Percentiles rank a stretch among this genome's conserved stretches.
phyloP scores from a whole-genome alignment of 768 basidiomycete genomes.

The Termitomyces sp. region DNA sequence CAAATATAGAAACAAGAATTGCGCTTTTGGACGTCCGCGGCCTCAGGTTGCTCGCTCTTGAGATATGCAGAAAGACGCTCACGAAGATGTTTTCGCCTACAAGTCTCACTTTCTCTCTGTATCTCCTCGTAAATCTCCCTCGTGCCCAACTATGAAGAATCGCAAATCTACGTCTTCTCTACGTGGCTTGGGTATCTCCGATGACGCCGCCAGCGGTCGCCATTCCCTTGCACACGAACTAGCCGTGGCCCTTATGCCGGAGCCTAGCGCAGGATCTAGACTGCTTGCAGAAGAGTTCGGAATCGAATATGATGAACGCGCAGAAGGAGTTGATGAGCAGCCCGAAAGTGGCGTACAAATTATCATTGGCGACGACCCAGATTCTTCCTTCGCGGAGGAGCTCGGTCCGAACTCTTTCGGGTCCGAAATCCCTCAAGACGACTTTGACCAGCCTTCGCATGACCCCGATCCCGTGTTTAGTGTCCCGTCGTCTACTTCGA shows the following conservation, averaged over 20 bases:
- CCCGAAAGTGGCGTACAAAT: slow-evolving; percentile 25
- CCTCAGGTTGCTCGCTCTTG: too few relatives aligned
- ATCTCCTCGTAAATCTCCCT: slow-evolving; percentile 28
- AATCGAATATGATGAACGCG: slow-evolving; percentile 84
- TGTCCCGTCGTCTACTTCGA: slow-evolving; percentile 27
- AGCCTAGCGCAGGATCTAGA: slow-evolving; percentile 72
- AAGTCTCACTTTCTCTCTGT: slow-evolving; percentile 28
- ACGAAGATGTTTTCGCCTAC: slow-evolving; percentile 22
- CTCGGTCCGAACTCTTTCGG: slow-evolving; percentile 25
- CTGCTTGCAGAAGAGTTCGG: slow-evolving; percentile 85
- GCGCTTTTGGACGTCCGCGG: too few relatives aligned
- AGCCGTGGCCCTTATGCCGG: slow-evolving; percentile 82
- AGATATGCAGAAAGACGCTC: slow-evolving; percentile 20
- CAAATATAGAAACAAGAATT: slow-evolving; percentile 12
- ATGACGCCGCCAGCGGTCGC: slow-evolving; percentile 39
- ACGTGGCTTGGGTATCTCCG: slow-evolving; percentile 33
- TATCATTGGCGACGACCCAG: slow-evolving; percentile 19
- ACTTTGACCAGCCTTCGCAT: slow-evolving; percentile 22
- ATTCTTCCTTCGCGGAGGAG: slow-evolving; percentile 39
- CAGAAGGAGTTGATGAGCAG: slow-evolving; percentile 68
- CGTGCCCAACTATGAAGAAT: slow-evolving; percentile 25
- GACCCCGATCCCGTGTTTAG: slow-evolving; percentile 42
- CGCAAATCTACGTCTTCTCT: slow-evolving; percentile 49
- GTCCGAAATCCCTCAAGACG: slow-evolving; percentile 18
- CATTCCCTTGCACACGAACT: slow-evolving; percentile 85